Evolutionary conservation across 192 early-diverging fungal genomes (phyloP).

Genomic region (Irineochytrium annulatum): DNA sequence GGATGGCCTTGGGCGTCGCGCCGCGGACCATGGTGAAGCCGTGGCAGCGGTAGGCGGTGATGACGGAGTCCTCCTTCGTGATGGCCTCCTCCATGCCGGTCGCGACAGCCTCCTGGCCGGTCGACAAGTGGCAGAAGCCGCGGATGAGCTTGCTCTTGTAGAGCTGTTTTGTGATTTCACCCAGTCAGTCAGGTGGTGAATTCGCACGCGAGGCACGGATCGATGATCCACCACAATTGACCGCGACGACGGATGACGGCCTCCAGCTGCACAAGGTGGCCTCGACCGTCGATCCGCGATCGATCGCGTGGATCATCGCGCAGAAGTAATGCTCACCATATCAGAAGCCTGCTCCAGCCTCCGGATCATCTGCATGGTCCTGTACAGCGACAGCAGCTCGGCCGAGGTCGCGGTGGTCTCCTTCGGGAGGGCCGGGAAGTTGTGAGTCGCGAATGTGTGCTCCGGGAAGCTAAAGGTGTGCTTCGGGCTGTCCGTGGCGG

Average conservation of each 20-base stretch:
- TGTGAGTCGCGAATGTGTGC: slow-evolving; percentile 75
- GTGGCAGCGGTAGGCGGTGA: slow-evolving; percentile 98
- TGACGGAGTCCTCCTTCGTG: slow-evolving; percentile 82
- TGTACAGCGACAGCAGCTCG: slow-evolving; percentile 80
- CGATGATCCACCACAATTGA: background rate
- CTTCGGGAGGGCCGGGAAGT: slow-evolving; percentile 62
- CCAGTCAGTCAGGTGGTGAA: background rate
- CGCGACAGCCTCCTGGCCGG: slow-evolving; percentile 91
- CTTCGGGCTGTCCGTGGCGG: slow-evolving; percentile 10
- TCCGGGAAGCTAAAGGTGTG: slow-evolving; percentile 69
- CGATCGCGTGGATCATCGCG: no score
- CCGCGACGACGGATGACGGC: background rate
- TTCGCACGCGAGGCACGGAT: background rate
- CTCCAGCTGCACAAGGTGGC: no score
- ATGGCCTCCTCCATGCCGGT: slow-evolving; percentile 93
- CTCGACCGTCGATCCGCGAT: no score
- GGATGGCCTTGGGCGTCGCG: slow-evolving; percentile 33
- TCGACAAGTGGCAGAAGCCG: slow-evolving; percentile 98
- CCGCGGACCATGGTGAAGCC: slow-evolving; percentile 92
- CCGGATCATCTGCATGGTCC: slow-evolving; percentile 82
- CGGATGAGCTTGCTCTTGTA: slow-evolving; percentile 97
- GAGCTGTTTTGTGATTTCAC: slow-evolving; percentile 39
- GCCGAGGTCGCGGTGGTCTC: slow-evolving; percentile 55
- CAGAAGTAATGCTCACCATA: slow-evolving; percentile 44
- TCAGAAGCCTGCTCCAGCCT: slow-evolving; percentile 92